A percentile compares a stretch with the other conserved stretches of the same genome.
Conservation (phyloP, 192 early-diverging fungal species). For the Entrophospora sp. region DNA sequence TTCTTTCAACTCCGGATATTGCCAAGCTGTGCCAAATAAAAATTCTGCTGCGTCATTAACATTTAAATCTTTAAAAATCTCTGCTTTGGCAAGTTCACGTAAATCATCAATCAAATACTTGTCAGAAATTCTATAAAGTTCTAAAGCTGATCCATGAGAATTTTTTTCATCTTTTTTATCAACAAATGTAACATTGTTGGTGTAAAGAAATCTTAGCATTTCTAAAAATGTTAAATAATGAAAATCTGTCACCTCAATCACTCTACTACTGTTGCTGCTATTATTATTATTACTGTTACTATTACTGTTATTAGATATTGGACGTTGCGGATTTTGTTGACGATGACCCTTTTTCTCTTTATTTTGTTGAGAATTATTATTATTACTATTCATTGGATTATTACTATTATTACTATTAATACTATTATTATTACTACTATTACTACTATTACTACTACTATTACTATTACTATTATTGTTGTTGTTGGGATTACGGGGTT, state of each 20-base stretch:
- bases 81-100: not conserved
- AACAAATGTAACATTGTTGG: not conserved
- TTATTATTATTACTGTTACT: not conserved
- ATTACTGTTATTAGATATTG: not conserved
- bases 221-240: conserved; percentile 16
- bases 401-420: not conserved
- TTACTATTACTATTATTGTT: not conserved
- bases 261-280: not conserved
- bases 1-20: conserved; percentile 18
- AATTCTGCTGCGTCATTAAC: conserved; percentile 14
- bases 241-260: conserved; percentile 19
- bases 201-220: conserved; percentile 20
- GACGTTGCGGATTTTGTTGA: too few relatives aligned
- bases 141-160: not conserved
- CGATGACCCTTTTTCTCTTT: too few relatives aligned
- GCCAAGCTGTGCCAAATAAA: conserved; percentile 13
- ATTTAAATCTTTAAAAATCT: conserved; percentile 9
- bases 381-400: too few relatives aligned
- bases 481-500: not conserved
- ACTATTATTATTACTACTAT: not conserved
- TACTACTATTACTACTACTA: not conserved
- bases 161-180: conserved; percentile 4
- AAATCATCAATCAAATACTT: conserved; percentile 18
- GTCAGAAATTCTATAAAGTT: conserved; percentile 14
- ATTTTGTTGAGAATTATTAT: not conserved